Evolutionary conservation across 371 early-diverging fungal genomes (phyloP).

Genomic region (Mucor ambiguus): DNA sequence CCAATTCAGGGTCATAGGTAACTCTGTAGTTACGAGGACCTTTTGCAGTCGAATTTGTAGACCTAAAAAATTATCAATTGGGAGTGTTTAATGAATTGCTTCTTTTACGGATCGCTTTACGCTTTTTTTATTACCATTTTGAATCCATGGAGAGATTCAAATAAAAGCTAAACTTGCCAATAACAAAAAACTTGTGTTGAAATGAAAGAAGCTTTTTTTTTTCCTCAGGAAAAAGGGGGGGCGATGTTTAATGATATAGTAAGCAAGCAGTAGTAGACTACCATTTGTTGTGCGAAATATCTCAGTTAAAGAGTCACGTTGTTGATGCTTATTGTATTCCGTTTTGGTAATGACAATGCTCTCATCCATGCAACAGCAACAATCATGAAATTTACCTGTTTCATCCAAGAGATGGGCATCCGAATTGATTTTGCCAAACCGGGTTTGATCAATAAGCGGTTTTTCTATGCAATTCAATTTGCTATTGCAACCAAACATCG

Average conservation of each 20-base stretch:
- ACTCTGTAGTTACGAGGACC: constrained; percentile 45
- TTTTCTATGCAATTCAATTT: neutral
- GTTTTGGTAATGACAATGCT: neutral
- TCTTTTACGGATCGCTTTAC: neutral
- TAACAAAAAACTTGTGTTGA: constrained; percentile 4
- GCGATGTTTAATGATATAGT: constrained; percentile 1
- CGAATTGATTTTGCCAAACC: neutral
- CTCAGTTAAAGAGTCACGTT: constrained; percentile 1
- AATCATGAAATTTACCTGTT: neutral
- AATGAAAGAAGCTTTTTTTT: constrained; percentile 3
- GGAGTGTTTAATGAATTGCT: neutral
- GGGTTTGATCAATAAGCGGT: neutral
- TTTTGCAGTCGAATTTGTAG: constrained; percentile 25
- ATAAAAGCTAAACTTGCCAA: constrained; percentile 9
- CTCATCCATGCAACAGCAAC: neutral
- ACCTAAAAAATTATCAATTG: constrained; percentile 5
- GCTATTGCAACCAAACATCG: neutral
- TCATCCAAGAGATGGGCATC: neutral
- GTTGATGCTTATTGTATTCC: neutral
- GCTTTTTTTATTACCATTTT: constrained; percentile 26
- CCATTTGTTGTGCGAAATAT: neutral
- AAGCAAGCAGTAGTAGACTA: neutral
- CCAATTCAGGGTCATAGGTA: constrained; percentile 51
- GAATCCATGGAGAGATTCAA: constrained; percentile 39
- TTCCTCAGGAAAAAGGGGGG: neutral